Conservation (phyloP, 352 stramenopile genomes). For the Phytophthora tubulina region DNA sequence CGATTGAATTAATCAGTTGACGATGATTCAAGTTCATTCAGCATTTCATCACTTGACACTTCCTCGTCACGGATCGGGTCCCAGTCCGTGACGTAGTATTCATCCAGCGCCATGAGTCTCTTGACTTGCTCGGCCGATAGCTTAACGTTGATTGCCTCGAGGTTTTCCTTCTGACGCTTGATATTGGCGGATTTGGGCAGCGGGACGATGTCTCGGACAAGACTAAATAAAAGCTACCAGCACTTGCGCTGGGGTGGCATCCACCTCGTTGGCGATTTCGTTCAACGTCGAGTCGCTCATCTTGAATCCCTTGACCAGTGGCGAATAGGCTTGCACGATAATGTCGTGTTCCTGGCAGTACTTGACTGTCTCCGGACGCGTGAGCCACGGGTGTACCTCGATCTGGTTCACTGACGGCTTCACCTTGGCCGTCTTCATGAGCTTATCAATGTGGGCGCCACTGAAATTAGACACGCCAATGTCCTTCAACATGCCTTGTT, state of each 20-base stretch:
- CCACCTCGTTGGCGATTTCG: constrained; percentile 49
- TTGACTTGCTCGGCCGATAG: constrained; percentile 46
- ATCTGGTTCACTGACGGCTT: constrained; percentile 89
- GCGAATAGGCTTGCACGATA: constrained; percentile 69
- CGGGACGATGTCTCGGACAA: constrained; percentile 64
- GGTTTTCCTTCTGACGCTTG: constrained; percentile 65
- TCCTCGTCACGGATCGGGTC: constrained; percentile 56
- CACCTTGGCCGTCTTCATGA: constrained; percentile 68
- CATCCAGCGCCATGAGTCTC: constrained; percentile 51
- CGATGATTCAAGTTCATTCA: no score
- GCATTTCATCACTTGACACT: constrained; percentile 15
- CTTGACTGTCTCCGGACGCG: constrained; percentile 62
- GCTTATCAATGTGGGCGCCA: constrained; percentile 81
- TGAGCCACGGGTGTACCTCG: constrained; percentile 81
- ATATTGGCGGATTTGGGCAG: constrained; percentile 68
- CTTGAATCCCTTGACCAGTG: constrained; percentile 54
- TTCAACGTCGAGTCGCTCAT: constrained; percentile 47
- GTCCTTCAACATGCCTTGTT: constrained; percentile 70
- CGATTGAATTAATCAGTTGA: no score
- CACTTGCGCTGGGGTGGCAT: constrained; percentile 55
- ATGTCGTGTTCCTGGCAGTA: constrained; percentile 70
- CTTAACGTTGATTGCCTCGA: constrained; percentile 49
- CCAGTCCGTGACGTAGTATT: constrained; percentile 62
- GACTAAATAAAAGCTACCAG: constrained; percentile 67
- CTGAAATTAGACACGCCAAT: constrained; percentile 94